phyloP scores from a whole-genome alignment of 2,329 filamentous ascomycete species.

The Aspergillus sp. region DNA sequence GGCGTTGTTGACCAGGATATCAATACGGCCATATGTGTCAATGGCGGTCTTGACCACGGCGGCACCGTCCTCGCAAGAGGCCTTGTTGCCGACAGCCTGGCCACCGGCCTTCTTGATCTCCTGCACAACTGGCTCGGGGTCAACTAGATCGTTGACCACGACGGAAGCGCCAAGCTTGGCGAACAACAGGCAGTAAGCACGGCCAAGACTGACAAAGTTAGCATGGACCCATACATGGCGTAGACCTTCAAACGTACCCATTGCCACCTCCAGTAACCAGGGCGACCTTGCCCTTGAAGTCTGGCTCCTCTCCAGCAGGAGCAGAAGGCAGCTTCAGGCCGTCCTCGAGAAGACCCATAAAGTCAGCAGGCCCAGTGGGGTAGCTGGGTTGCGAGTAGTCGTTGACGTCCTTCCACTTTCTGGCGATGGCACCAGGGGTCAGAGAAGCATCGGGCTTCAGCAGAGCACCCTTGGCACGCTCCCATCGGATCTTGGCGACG shows the following conservation, averaged over 20 bases:
- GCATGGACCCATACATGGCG: background rate
- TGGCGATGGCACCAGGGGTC: slow-evolving; percentile 83
- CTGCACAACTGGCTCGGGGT: slow-evolving; percentile 86
- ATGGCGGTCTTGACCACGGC: slow-evolving; percentile 90
- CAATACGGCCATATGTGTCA: slow-evolving; percentile 88
- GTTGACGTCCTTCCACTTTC: slow-evolving; percentile 85
- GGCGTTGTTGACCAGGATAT: slow-evolving; percentile 97
- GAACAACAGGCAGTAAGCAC: slow-evolving; percentile 86
- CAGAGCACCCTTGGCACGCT: slow-evolving; percentile 85
- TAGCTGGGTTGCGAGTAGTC: slow-evolving; percentile 86
- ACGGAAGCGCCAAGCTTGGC: slow-evolving; percentile 81
- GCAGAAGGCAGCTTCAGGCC: slow-evolving; percentile 77
- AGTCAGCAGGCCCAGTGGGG: slow-evolving; percentile 84
- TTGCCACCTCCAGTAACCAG: slow-evolving; percentile 87
- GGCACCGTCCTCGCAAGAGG: slow-evolving; percentile 90
- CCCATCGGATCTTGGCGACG: slow-evolving; percentile 91
- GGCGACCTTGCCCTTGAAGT: slow-evolving; percentile 84
- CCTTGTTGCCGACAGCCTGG: slow-evolving; percentile 90
- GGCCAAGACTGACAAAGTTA: slow-evolving; percentile 69
- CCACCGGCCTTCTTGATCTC: slow-evolving; percentile 92
- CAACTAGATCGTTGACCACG: slow-evolving; percentile 93
- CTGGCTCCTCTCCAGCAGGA: slow-evolving; percentile 71
- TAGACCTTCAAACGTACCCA: slow-evolving; percentile 56
- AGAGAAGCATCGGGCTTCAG: slow-evolving; percentile 87
- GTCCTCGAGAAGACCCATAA: slow-evolving; percentile 81